Base-by-base conservation (phyloP, 345 rosid species). In the Pistacia atlantica region DNA sequence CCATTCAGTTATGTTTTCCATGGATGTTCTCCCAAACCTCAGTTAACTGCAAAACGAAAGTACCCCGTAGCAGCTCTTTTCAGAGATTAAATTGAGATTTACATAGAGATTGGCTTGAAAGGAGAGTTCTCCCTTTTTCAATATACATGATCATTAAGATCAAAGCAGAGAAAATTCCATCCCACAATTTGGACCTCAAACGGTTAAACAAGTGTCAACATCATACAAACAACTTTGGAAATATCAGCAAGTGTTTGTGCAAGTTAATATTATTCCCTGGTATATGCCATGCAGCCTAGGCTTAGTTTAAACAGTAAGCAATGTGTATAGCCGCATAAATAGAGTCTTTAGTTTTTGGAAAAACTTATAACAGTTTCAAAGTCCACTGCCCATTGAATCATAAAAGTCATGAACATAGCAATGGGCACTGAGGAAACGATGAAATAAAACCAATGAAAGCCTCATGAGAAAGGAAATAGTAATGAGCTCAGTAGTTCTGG, bases 401-500 rank as follows among this genome's bases (percentile, higher is more conserved):
- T 75, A 45, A 65, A 72, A 67, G 52, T 74, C 77, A 59, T 71
- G 18, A 61, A 35, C 38, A 79, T 75, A 13, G 58, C 45, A 51
- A 67, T 13, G 65, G 55, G 59, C 49, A 74, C 42, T 18, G 10
- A 33, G 52, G 67, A 2, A 20, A 17, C 1, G 60, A 80, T 49
- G 69, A 49, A 57, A 70, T 69, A 55, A 73, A 77, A 54, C 67
- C 46, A 28, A 48, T 3, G 14, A 65, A 83, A 75, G 69, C 77
- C 81, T 65, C 13, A 13, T 76, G 33, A 18, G 52, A 35, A n/a
- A 60, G n/a, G 35, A 54, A 37, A 5, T 37, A 14, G 56, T 74
- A 35, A 45, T 42, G 35, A 77, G 75, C 72, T 93, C 82, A 95
- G 86, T 86, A 87, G 74, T 90, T 76, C 0, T 81, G 6, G 60